A percentile compares a stretch with the other conserved stretches of the same genome.
Evolutionary conservation across 176 grass and related monocot genomes (phyloP).

Genomic region (Cenchrus americanus): DNA sequence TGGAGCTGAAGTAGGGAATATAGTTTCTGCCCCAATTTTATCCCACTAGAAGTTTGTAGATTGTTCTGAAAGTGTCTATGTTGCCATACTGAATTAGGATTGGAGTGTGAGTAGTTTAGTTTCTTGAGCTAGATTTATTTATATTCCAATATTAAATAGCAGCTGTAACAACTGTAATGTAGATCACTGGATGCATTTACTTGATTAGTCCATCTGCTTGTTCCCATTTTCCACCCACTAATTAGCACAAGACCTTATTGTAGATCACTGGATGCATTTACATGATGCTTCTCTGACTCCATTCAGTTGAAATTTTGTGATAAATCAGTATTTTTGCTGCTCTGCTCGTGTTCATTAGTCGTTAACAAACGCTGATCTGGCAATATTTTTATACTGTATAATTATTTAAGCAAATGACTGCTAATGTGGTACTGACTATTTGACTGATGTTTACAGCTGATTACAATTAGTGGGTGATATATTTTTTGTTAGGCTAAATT

Average conservation of each 20-base stretch:
- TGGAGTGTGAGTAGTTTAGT: too few species aligned
- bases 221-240: neutral
- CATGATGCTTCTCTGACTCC: neutral
- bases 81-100: too few species aligned
- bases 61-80: too few species aligned
- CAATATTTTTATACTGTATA: slow-evolving; percentile 17
- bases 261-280: slow-evolving; percentile 17
- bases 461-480: neutral
- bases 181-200: too few species aligned
- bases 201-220: neutral
- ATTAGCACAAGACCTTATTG: neutral
- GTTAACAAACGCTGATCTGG: slow-evolving; percentile 3
- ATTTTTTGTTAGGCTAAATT: neutral
- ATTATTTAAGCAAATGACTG: slow-evolving; percentile 6
- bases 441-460: neutral
- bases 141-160: too few species aligned
- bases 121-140: too few species aligned
- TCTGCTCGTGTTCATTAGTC: neutral
- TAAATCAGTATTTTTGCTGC: neutral
- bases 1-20: neutral
- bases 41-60: too few species aligned
- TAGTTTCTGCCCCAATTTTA: neutral
- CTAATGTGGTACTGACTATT: neutral
- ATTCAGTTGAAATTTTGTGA: neutral
- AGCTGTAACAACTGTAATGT: too few species aligned